Evolutionary conservation across 1,284 basidiomycete genomes (phyloP), one percentile per base, ranked within the genome.

Genomic region (Trichosporon sp.): DNA sequence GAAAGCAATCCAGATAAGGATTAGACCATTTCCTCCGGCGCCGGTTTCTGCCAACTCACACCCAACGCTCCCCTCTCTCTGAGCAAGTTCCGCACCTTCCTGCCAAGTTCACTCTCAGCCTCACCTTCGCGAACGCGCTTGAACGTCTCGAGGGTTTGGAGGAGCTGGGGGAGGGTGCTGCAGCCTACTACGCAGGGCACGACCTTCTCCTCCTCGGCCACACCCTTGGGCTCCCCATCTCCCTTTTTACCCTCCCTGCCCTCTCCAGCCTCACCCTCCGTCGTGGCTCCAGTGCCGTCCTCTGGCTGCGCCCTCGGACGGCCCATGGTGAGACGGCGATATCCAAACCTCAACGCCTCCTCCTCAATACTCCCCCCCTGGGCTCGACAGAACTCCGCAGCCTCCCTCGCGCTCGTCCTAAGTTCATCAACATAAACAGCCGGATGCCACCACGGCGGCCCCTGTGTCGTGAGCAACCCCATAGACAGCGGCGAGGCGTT

Each of bases 401-500:
- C 77, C 33, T 72, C 66, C 9, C 67, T 52, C 1, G 70, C 70
- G 1, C 71, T 71, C 2, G 63, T 62, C 25, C 60, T 68, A 14
- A 77, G 32, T 2, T 65, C 63, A 3, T 62, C 58, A 1, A 70
- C 59, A 7, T 61, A 36, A 37, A 68, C 62, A 3, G 91, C 91
- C 8, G 95, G 94, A 75, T 97, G 95, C 95, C 95, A 98, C 0
- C 77, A 60, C 0, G 91, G 91, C 2, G 86, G 84, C 0, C 81
- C 83, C 2, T 77, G 70, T 4, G 84, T 82, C 0, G 89, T 89
- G 40, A 99, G 84, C 1, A 97, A 85, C 0, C 91, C 92, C 95
- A 98, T 98, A 71, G 87, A 88, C 60, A 98, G 84, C 2, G 95
- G 95, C 0, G 92, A 93, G 4, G 94, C 95, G 33, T 89, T 86